These are phyloP conservation scores for Alternaria brassicicola DNA, from an alignment of 2,329 filamentous ascomycete species.

Conservation along the genomic window DNA sequence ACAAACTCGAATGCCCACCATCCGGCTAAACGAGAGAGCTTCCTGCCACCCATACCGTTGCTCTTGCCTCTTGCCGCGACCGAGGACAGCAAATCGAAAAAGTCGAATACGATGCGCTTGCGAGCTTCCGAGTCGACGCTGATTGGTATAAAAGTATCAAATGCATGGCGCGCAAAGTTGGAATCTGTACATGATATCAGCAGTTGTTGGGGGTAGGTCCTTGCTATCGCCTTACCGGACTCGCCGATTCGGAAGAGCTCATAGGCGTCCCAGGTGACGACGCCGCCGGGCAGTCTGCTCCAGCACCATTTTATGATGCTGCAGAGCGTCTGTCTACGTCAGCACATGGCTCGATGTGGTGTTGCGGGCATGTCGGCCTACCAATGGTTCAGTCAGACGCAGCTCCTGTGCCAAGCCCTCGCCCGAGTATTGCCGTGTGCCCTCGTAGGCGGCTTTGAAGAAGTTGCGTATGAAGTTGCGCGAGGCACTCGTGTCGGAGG, in stretches of 20 bases:
- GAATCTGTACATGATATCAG: constrained; percentile 68
- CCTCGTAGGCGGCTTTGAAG: constrained; percentile 73
- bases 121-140: constrained; percentile 87
- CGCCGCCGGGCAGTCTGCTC: constrained; percentile 86
- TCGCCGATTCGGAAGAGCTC: constrained; percentile 95
- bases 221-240: constrained; percentile 65
- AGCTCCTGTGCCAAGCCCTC: constrained; percentile 81
- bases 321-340: constrained; percentile 73
- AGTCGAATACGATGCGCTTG: constrained; percentile 90
- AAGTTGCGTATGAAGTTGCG: constrained; percentile 92
- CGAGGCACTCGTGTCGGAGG: constrained; percentile 87
- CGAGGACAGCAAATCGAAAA: constrained; percentile 90
- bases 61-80: constrained; percentile 91
- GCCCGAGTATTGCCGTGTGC: constrained; percentile 64
- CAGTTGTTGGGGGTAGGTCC: constrained; percentile 4
- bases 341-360: constrained; percentile 12
- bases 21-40: constrained; percentile 90
- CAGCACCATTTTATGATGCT: constrained; percentile 99
- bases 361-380: constrained; percentile 52
- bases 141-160: constrained; percentile 94
- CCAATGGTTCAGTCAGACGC: constrained; percentile 91
- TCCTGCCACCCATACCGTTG: constrained; percentile 91
- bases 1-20: constrained; percentile 98
- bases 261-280: constrained; percentile 97
- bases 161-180: constrained; percentile 87